Evolutionary conservation across 2,329 filamentous ascomycete genomes (phyloP), one percentile per base, ranked within the genome.

Genomic region (Trichophyton rubrum): DNA sequence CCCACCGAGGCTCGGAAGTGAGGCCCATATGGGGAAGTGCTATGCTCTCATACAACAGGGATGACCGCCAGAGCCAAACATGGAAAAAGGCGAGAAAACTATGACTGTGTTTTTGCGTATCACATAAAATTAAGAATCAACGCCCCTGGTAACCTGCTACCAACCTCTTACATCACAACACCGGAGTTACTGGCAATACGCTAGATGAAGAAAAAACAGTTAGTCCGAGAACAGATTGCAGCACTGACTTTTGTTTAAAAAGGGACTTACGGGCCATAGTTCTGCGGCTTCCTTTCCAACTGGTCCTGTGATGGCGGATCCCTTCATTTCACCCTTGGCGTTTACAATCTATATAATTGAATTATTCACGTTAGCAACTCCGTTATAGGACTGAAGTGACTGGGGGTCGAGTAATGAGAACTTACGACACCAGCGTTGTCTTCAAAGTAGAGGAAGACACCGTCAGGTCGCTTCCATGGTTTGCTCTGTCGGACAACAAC

Each of bases 311-410:
- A 99, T 99, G 78, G 93, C 93, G 68, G 90, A 96, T 77, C 93
- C 93, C 88, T 99, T 99, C 93, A 99, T 99, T 84, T 99, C 93
- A 82, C 93, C 93, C 89, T 99, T 99, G 80, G 92, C 90, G 85
- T 99, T 99, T 84, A 99, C 93, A 75, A 99, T 99, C 89, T 93
- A 60, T 59, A 35, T 55, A 58, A 5, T 8, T 3, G 5, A 3
- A 22, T 51, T 51, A 51, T 4, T 11, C 20, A 27, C 24, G 45
- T 51, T 51, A 51, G 45, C 6, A 13, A 27, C 13, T 51, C 13
- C 15, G 27, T n/a, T 41, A 41, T 58, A 20, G 1, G 3, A 33
- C n/a, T 40, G 43, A 13, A 38, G 53, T 35, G 6, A 51, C 43
- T n/a, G 13, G 40, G 43, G 22, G 9, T 57, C 17, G 8, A 22